These are phyloP conservation scores for Allantophomopsis lycopodina DNA, from an alignment of 2,329 filamentous ascomycete genomes.

Conservation along the genomic window DNA sequence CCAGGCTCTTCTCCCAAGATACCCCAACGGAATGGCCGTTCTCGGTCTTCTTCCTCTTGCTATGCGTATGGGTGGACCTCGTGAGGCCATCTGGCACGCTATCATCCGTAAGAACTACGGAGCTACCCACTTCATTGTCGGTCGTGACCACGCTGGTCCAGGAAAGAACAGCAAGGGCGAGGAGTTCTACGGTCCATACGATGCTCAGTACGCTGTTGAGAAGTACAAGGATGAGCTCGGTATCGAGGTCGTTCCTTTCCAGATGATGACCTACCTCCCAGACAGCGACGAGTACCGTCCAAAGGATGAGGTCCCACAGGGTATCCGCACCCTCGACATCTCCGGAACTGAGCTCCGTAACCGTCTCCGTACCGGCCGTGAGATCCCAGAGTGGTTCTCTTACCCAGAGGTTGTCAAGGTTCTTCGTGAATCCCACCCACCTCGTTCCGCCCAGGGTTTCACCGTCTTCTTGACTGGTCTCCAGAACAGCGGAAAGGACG, in stretches of 20 bases:
- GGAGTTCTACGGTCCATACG: constrained; percentile 97
- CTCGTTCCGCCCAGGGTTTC: constrained; percentile 86
- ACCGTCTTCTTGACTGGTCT: constrained; percentile 97
- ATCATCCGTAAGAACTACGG: constrained; percentile 99
- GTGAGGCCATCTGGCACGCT: constrained; percentile 98
- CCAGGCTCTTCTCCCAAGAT: constrained; percentile 88
- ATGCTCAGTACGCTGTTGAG: constrained; percentile 91
- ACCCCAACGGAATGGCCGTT: constrained; percentile 98
- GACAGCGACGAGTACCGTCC: constrained; percentile 95
- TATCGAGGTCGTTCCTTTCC: constrained; percentile 98
- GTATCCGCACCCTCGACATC: constrained; percentile 77
- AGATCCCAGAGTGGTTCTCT: constrained; percentile 99
- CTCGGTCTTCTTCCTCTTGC: constrained; percentile 88
- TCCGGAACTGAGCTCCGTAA: constrained; percentile 83
- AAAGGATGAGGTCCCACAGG: constrained; percentile 74
- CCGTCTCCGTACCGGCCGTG: constrained; percentile 78
- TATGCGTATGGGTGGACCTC: constrained; percentile 98
- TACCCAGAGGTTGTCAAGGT: constrained; percentile 98
- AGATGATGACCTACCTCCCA: constrained; percentile 98
- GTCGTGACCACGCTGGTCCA: constrained; percentile 93
- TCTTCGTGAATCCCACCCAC: constrained; percentile 88
- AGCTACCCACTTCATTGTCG: constrained; percentile 97
- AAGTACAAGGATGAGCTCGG: constrained; percentile 94
- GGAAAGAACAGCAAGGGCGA: constrained; percentile 96
- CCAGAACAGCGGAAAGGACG: constrained; percentile 94